phyloP scores from a whole-genome alignment of 768 basidiomycete genomes.

The Gloeostereum incarnatum region DNA sequence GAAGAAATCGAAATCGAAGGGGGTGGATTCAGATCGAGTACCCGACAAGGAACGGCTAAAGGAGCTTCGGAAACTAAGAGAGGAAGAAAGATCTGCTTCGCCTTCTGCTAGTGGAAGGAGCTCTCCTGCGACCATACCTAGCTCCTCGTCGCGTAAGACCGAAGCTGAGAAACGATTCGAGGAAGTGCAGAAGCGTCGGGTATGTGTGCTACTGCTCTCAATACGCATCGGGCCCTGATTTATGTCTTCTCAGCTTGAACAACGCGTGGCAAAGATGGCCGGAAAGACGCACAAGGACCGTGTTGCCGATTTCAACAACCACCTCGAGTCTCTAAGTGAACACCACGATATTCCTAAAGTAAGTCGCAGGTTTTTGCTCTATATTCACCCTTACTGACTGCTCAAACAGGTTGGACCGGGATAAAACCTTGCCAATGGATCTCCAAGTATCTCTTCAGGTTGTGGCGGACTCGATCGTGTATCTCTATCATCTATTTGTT shows the following conservation, averaged over 20 bases:
- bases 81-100: conserved; percentile 34
- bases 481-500: no score
- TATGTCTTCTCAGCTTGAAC: conserved; percentile 45
- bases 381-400: conserved; percentile 8
- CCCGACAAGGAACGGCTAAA: conserved; percentile 35
- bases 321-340: conserved; percentile 81
- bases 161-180: conserved; percentile 87
- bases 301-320: conserved; percentile 81
- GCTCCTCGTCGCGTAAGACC: conserved; percentile 53
- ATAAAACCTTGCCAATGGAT: conserved; percentile 31
- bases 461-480: background rate
- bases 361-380: conserved; percentile 10
- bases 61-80: conserved; percentile 38
- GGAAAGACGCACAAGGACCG: conserved; percentile 90
- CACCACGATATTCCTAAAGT: conserved; percentile 96
- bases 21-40: conserved; percentile 30
- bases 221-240: background rate
- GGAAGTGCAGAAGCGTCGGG: conserved; percentile 74
- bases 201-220: conserved; percentile 23
- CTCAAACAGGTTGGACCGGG: conserved; percentile 79
- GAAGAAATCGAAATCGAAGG: conserved; percentile 61
- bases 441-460: no score
- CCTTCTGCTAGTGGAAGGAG: conserved; percentile 49
- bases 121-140: conserved; percentile 47
- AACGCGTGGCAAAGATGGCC: conserved; percentile 69